Percentiles rank a stretch among this genome's conserved stretches.
Evolutionary conservation across 805 yeast genomes (phyloP).

Genomic region (Wickerhamiella bombiphila): DNA sequence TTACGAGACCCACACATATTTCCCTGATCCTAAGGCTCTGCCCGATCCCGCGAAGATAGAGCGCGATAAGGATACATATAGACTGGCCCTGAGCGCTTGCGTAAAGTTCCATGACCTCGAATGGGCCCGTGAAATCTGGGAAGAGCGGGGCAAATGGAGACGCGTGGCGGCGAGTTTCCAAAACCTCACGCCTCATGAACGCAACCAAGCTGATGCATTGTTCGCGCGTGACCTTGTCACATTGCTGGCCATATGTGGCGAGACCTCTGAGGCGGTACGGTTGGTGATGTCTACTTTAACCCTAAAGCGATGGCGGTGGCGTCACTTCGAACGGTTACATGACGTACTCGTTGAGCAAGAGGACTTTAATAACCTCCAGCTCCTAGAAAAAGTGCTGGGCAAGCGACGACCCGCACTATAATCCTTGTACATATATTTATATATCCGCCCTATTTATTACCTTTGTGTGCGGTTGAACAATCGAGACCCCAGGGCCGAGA

Average conservation of each 20-base stretch:
- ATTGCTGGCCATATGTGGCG: slow-evolving; percentile 39
- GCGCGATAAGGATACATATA: slow-evolving; percentile 39
- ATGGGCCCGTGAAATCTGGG: slow-evolving; percentile 58
- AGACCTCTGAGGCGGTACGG: slow-evolving; percentile 54
- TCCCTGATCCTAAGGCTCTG: background rate
- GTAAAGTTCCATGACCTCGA: slow-evolving; percentile 36
- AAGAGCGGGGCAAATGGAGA: slow-evolving; percentile 63
- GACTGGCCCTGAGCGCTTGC: slow-evolving; percentile 53
- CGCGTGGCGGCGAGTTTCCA: slow-evolving; percentile 36
- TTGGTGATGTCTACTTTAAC: slow-evolving; percentile 51
- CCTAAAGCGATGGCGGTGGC: slow-evolving; percentile 54
- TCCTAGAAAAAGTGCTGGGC: background rate
- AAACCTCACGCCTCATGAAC: slow-evolving; percentile 23
- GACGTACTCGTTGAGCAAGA: slow-evolving; percentile 31
- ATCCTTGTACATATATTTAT: background rate
- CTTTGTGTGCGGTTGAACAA: slow-evolving; percentile 5
- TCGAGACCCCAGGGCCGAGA: slow-evolving; percentile 9
- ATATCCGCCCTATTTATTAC: background rate
- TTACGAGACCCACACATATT: slow-evolving; percentile 21
- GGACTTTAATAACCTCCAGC: slow-evolving; percentile 21
- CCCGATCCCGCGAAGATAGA: background rate
- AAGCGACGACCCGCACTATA: too few species aligned
- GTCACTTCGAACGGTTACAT: slow-evolving; percentile 31
- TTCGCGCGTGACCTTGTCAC: slow-evolving; percentile 64
- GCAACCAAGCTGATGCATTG: slow-evolving; percentile 38